Percentiles rank a stretch among this genome's conserved stretches.
Conservation (phyloP, 2,329 filamentous ascomycete species). For the Colletotrichum coccodes region DNA sequence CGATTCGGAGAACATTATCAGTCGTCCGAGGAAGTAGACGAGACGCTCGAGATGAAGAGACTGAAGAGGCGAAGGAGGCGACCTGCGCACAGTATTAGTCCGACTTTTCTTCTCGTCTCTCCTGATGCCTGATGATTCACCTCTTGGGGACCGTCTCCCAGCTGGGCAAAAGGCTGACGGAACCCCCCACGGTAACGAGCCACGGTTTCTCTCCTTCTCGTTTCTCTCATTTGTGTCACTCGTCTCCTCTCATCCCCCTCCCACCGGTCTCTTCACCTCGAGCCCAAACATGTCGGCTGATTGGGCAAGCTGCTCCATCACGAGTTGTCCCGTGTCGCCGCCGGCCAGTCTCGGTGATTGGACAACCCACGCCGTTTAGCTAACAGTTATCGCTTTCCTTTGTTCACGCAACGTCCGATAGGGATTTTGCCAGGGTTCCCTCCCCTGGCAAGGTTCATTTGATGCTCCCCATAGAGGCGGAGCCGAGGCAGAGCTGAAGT, state of each 20-base stretch:
- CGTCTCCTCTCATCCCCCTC: neutral
- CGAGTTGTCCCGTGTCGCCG: constrained; percentile 5
- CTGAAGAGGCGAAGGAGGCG: neutral
- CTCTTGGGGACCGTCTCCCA: neutral
- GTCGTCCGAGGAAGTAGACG: neutral
- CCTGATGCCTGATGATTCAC: neutral
- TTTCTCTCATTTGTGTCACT: neutral
- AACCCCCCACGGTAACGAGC: constrained; percentile 25
- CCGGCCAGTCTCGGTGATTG: constrained; percentile 16
- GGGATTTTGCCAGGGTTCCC: constrained; percentile 7
- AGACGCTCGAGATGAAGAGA: neutral
- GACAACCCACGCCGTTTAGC: constrained; percentile 18
- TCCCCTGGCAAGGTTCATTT: constrained; percentile 11
- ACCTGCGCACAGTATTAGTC: constrained; percentile 1
- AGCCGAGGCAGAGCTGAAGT: neutral
- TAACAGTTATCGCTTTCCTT: constrained; percentile 17
- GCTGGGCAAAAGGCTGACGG: constrained; percentile 1
- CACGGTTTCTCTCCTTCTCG: neutral
- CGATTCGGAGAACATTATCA: neutral
- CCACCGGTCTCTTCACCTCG: neutral
- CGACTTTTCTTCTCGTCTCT: neutral
- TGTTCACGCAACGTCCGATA: neutral
- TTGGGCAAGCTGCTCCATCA: constrained; percentile 17
- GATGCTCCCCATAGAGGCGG: neutral
- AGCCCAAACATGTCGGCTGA: constrained; percentile 3